A percentile compares a stretch with the other conserved stretches of the same genome.
Evolutionary conservation across 345 rosid species (phyloP).

Genomic region (Gossypium sturtianum): DNA sequence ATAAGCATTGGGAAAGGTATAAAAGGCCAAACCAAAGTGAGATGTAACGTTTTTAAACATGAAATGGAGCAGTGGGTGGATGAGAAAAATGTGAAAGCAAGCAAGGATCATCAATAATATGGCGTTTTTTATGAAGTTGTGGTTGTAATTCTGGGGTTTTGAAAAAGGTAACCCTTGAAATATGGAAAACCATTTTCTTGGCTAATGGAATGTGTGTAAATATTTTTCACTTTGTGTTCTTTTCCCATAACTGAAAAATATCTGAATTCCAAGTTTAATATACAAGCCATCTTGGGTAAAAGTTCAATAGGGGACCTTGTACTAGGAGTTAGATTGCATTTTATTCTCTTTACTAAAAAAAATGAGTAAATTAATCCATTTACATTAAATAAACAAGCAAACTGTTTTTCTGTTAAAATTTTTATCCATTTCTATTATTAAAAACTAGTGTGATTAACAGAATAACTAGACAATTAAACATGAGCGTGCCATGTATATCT

Average conservation of each 20-base stretch:
- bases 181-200: background rate
- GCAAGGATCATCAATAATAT: background rate
- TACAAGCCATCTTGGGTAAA: too few species aligned
- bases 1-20: background rate
- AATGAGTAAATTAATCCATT: too few species aligned
- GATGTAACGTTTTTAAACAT: background rate
- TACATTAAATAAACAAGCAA: too few species aligned
- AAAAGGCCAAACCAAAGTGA: background rate
- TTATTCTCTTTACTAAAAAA: too few species aligned
- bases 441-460: too few species aligned
- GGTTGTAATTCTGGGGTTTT: background rate
- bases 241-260: background rate
- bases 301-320: fast-evolving
- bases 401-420: fast-evolving
- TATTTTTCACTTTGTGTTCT: background rate
- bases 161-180: background rate
- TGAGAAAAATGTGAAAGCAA: background rate
- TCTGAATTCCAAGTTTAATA: too few species aligned
- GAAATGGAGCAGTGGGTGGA: background rate
- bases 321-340: too few species aligned
- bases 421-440: too few species aligned
- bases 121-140: background rate
- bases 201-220: background rate
- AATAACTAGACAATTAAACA: too few species aligned
- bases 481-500: too few species aligned